Base-by-base conservation (phyloP, 768 basidiomycete genomes). In the Trametes cinnabarina region DNA sequence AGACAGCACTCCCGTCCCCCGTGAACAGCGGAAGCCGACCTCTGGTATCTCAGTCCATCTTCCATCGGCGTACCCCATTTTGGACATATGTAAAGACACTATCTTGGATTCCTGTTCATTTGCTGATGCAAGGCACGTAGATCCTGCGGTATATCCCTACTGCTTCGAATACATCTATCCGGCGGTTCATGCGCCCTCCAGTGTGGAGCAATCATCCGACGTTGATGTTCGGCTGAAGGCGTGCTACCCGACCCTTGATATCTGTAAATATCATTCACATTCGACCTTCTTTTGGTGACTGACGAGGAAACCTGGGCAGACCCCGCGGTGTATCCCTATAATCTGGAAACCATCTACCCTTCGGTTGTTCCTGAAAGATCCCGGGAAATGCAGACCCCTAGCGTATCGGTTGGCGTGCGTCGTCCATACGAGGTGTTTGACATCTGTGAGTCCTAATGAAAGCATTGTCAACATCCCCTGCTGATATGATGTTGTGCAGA, bases 201-300 rank as follows among this genome's bases (percentile, higher is more conserved):
- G 9, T 6, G 7, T 32, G 9, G 4, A 43, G 30, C 50, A 46
- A 3, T 26, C 49, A 20, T 15, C 47, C 26, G 37, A 4, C n/a
- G 15, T 54, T 8, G 25, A 39, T 8, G 47, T 60, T 46, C 52
- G 49, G 26, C 51, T 61, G 19, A 47, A 53, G 28, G 44, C 47
- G 26, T 34, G 41, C 3, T 74, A 73, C 55, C 73, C 73, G 10
- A 25, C 42, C 5, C 63, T 70, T 47, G 53, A 66, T n/a, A 57
- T 65, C 7, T 69, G 54, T 69, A 50, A 51, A 69, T 65, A 4
- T 11, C 22, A 1, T 19, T 42, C 7, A 12, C 30, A 6, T 6
- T 12, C 15, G 1, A 19, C 22, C 9, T 17, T 2, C 10, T 25
- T 30, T 6, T 17, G 7, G 8, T 14, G 15, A 34, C 14, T 11